These are phyloP conservation scores for Boechera divaricarpa DNA, from an alignment of 345 rosid species.

Conservation along the genomic window DNA sequence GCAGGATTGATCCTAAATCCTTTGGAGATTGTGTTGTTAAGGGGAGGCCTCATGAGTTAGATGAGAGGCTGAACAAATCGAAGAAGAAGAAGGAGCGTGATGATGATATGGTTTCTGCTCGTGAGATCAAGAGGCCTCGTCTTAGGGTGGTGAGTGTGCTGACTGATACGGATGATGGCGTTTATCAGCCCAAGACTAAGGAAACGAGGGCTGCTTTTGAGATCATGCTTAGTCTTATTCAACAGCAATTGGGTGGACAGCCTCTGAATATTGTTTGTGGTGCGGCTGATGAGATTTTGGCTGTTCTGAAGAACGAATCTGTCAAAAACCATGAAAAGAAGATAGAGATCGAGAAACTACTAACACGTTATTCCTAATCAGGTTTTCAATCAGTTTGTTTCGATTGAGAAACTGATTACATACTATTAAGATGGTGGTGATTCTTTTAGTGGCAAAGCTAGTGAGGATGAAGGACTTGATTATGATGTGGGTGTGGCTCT, in stretches of 20 bases:
- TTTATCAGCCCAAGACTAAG: slow-evolving; percentile 85
- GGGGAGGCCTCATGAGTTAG: slow-evolving; percentile 73
- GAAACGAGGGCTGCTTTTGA: slow-evolving; percentile 86
- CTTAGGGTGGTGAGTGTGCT: slow-evolving; percentile 74
- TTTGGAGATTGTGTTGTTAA: slow-evolving; percentile 76
- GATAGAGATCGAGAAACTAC: slow-evolving; percentile 75
- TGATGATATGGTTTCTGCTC: slow-evolving; percentile 47
- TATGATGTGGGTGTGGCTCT: slow-evolving; percentile 81
- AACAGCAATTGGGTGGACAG: slow-evolving; percentile 81
- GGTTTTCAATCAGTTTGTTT: slow-evolving; percentile 72
- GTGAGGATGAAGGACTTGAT: slow-evolving; percentile 71
- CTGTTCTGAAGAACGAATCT: slow-evolving; percentile 78
- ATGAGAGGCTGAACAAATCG: slow-evolving; percentile 69
- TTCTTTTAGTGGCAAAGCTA: slow-evolving; percentile 45
- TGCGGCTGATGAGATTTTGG: slow-evolving; percentile 90
- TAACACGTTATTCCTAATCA: slow-evolving; percentile 54
- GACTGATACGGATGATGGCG: slow-evolving; percentile 68
- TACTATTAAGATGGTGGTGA: slow-evolving; percentile 71
- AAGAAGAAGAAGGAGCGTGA: slow-evolving; percentile 85
- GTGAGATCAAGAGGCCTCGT: slow-evolving; percentile 64
- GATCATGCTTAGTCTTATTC: slow-evolving; percentile 76
- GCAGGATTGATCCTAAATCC: slow-evolving; percentile 71
- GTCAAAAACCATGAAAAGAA: slow-evolving; percentile 67
- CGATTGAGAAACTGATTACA: slow-evolving; percentile 68
- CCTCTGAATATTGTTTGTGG: slow-evolving; percentile 70